Base-by-base conservation (phyloP, 2,329 filamentous ascomycete species). In the Claviceps maximensis region DNA sequence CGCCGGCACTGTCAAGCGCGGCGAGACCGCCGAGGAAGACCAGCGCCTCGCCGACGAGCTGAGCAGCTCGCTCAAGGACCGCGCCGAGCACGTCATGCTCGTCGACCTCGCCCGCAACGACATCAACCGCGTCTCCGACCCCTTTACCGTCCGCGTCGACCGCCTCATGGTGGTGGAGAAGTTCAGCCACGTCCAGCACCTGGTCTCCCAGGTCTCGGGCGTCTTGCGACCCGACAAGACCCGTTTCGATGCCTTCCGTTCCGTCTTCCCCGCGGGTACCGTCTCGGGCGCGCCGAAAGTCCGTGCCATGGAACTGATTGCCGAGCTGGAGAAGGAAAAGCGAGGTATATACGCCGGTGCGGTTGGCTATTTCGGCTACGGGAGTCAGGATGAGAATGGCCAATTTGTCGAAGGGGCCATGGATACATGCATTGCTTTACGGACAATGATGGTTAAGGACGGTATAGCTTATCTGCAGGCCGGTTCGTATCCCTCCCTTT, bases 201-300 rank as follows among this genome's bases (percentile, higher is more conserved):
- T 98, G 19, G 90, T 95, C 4, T 95, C 89, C 1, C 90, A 98
- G 69, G 93, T 98, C 0, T 95, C 89, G 1, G 91, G 93, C 46
- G 78, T 93, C n/a, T 72, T 97, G 59, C 80, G 93, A 47, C 76
- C 80, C 5, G 90, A 78, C 41, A 89, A 89, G 74, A 91, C 89
- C 31, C 80, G 93, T 54, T 98, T 95, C 70, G 91, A 97, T 65
- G 93, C 93, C 10, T 95, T 98, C 73, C 81, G 91, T 41, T 90
- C 87, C 59, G 96, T 98, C 62, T 98, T 98, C 74, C 93, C 93
- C 0, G 93, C 93, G 4, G 93, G 93, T 53, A 98, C 93, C 0
- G 91, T 97, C 31, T 93, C 87, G 19, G 93, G 93, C 4, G 91
- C 93, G 4, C 93, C 93, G 54, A 98, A 98, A 72, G 89, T 98